These are phyloP conservation scores for Sclerotiophoma versabilis DNA, from an alignment of 2,329 filamentous ascomycete genomes.

Conservation along the genomic window DNA sequence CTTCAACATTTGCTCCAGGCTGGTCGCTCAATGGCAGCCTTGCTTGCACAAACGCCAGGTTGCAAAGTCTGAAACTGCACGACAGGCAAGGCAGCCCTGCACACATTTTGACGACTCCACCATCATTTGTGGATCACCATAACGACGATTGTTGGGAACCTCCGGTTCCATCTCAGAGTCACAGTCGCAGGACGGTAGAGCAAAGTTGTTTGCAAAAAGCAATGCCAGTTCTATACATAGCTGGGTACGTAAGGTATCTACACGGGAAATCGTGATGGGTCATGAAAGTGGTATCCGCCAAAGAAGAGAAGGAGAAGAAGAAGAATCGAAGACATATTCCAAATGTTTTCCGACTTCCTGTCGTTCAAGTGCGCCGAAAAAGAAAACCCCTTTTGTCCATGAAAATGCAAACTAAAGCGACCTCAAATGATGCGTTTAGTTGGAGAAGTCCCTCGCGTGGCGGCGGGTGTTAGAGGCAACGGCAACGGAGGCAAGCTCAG, in stretches of 20 bases:
- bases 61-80: not conserved
- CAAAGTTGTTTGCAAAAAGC: not conserved
- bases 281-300: constrained; percentile 16
- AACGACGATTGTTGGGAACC: too few species aligned
- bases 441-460: constrained; percentile 38
- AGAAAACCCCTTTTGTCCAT: not conserved
- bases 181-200: not conserved
- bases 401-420: not conserved
- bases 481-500: constrained; percentile 29
- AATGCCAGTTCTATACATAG: constrained; percentile 4
- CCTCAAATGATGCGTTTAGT: constrained; percentile 17
- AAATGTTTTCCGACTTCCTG: not conserved
- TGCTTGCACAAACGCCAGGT: not conserved
- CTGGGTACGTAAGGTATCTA: constrained; percentile 14
- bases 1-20: not conserved
- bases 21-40: constrained; percentile 6
- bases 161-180: too few species aligned
- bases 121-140: not conserved
- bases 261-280: constrained; percentile 13
- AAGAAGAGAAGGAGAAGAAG: constrained; percentile 9
- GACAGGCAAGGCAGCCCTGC: constrained; percentile 1
- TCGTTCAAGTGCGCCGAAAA: constrained; percentile 5
- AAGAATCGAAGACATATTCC: constrained; percentile 4
- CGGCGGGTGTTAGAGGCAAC: constrained; percentile 21
- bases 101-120: not conserved